phyloP scores from a whole-genome alignment of 1,284 basidiomycete species.

The Athelia sp. region DNA sequence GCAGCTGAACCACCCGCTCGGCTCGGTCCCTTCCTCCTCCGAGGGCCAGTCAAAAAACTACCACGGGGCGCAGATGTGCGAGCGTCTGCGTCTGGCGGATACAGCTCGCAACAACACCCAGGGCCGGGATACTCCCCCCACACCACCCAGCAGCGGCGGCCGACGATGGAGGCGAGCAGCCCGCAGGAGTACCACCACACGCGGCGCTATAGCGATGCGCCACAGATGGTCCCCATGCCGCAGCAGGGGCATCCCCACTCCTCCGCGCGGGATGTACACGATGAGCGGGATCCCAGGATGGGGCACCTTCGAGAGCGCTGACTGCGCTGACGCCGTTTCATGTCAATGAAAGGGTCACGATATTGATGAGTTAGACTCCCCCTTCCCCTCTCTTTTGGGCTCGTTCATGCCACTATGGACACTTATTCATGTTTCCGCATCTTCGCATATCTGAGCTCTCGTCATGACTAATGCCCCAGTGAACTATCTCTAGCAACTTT shows the following conservation, averaged over 20 bases:
- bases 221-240: no score
- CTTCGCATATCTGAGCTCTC: no score
- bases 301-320: background rate
- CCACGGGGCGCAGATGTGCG: constrained; percentile 1
- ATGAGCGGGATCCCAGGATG: background rate
- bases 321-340: background rate
- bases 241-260: no score
- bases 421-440: no score
- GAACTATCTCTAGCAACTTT: no score
- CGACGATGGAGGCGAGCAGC: background rate
- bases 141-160: background rate
- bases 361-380: background rate
- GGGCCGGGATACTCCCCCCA: background rate
- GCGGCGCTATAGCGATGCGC: background rate
- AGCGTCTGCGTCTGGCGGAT: background rate
- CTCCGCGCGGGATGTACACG: background rate
- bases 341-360: background rate
- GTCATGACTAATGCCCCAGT: no score
- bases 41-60: constrained; percentile 2
- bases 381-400: background rate
- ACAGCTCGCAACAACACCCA: background rate
- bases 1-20: no score
- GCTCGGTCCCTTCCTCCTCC: no score
- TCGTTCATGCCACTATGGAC: no score
- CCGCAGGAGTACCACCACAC: background rate